Percentiles rank a stretch among this genome's conserved stretches.
phyloP scores from a whole-genome alignment of 192 early-diverging fungal genomes.

The Coemansia sp. region DNA sequence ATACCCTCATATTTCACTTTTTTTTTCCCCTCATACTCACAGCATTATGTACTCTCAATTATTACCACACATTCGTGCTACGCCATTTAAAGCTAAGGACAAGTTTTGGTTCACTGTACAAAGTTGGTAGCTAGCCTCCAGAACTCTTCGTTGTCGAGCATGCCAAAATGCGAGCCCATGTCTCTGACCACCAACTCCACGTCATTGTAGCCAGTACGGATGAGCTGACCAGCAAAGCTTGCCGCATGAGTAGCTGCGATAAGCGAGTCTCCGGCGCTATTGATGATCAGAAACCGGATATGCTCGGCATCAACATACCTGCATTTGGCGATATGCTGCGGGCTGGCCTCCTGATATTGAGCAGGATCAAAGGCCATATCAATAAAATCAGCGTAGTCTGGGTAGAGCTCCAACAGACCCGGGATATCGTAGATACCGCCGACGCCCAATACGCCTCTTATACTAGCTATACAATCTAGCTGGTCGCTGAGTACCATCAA shows the following conservation, averaged over 20 bases:
- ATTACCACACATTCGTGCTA: too few relatives aligned
- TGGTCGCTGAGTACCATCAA: constrained; percentile 64
- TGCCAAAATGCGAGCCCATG: constrained; percentile 33
- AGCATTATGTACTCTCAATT: not conserved
- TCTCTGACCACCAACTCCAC: constrained; percentile 27
- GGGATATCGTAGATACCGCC: constrained; percentile 88
- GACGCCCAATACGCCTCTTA: constrained; percentile 71
- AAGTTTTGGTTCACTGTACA: not conserved
- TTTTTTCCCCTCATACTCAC: not conserved
- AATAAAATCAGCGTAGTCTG: constrained; percentile 75
- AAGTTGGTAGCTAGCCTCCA: constrained; percentile 38
- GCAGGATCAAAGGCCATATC: constrained; percentile 65
- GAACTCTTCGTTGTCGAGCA: constrained; percentile 24
- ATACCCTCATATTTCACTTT: not conserved
- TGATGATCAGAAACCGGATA: constrained; percentile 65
- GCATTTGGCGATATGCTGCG: not conserved
- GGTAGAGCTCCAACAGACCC: constrained; percentile 63
- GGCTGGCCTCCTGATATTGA: constrained; percentile 23
- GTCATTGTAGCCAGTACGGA: constrained; percentile 19
- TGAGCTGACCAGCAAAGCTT: constrained; percentile 29
- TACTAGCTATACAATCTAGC: constrained; percentile 19
- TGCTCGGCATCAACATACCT: constrained; percentile 19
- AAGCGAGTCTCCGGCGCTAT: constrained; percentile 72
- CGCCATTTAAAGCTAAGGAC: not conserved
- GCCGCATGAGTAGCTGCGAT: constrained; percentile 64